A percentile compares a stretch with the other conserved stretches of the same genome.
Conservation (phyloP, 225 moss, liverwort and hornwort genomes). For the Ulota crispa region DNA sequence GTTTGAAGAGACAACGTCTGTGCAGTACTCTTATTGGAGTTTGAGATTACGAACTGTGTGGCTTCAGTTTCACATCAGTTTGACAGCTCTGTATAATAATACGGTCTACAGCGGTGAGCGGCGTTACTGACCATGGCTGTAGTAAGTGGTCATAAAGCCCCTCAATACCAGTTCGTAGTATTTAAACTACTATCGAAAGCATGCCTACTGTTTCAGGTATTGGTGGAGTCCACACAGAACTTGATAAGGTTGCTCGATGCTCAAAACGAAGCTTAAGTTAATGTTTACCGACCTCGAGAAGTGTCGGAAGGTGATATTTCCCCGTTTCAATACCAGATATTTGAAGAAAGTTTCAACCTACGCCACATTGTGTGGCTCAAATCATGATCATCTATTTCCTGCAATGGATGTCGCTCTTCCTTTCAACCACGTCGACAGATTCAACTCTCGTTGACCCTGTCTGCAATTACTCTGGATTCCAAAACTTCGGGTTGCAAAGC, state of each 20-base stretch:
- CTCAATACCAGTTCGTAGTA: neutral
- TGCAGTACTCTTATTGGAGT: neutral
- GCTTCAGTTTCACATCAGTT: neutral
- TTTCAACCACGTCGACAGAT: neutral
- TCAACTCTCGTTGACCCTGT: slow-evolving; percentile 9
- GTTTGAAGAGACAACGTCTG: neutral
- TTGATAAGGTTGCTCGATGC: neutral
- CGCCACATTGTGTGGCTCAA: slow-evolving; percentile 8
- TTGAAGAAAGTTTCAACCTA: slow-evolving; percentile 11
- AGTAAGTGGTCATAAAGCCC: slow-evolving; percentile 7
- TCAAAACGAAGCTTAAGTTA: neutral
- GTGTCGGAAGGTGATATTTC: neutral
- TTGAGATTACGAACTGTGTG: neutral
- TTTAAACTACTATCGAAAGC: neutral
- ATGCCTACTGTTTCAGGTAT: neutral
- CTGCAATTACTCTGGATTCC: neutral
- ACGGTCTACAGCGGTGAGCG: neutral
- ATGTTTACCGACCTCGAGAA: neutral
- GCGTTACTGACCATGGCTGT: slow-evolving; percentile 1
- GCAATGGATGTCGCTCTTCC: neutral
- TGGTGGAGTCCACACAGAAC: neutral
- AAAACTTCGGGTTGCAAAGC: neutral
- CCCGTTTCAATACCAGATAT: neutral
- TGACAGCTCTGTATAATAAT: neutral
- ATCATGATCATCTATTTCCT: neutral